phyloP scores from a whole-genome alignment of 768 basidiomycete species.

The Russula emetica region DNA sequence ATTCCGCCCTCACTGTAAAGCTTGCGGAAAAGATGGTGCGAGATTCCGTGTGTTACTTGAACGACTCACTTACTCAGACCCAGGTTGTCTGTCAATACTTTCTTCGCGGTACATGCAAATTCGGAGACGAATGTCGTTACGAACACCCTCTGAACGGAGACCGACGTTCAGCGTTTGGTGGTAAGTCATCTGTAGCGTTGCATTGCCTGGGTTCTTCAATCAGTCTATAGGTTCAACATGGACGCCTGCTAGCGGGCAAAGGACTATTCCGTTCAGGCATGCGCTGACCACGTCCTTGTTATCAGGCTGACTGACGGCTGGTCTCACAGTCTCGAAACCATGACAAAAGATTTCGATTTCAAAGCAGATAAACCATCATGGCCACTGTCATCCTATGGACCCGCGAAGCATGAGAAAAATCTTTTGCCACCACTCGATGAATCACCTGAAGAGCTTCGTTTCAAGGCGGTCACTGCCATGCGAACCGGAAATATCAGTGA shows the following conservation, averaged over 20 bases:
- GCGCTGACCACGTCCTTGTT: neutral
- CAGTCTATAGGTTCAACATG: slow-evolving; percentile 22
- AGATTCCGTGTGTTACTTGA: neutral
- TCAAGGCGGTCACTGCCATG: slow-evolving; percentile 53
- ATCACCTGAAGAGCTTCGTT: slow-evolving; percentile 70
- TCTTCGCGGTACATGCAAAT: slow-evolving; percentile 57
- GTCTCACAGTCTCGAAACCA: slow-evolving; percentile 48
- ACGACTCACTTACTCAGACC: neutral
- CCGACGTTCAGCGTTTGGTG: slow-evolving; percentile 40
- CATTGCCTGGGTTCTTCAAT: slow-evolving; percentile 24
- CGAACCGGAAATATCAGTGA: slow-evolving; percentile 50
- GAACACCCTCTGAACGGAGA: slow-evolving; percentile 47
- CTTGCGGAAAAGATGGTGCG: slow-evolving; percentile 14
- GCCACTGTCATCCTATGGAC: slow-evolving; percentile 75
- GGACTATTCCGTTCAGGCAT: slow-evolving; percentile 24
- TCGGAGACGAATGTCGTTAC: slow-evolving; percentile 56
- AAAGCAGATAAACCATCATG: slow-evolving; percentile 62
- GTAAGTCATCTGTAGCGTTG: slow-evolving; percentile 37
- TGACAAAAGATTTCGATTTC: slow-evolving; percentile 50
- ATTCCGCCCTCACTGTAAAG: no score
- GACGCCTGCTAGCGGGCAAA: slow-evolving; percentile 15
- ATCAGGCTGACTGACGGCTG: neutral
- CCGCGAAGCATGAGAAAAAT: slow-evolving; percentile 65
- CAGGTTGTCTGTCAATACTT: slow-evolving; percentile 57
- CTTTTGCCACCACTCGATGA: slow-evolving; percentile 62